Evolutionary conservation across 2,329 filamentous ascomycete genomes (phyloP).

Genomic region (Sphaerulina populicola): DNA sequence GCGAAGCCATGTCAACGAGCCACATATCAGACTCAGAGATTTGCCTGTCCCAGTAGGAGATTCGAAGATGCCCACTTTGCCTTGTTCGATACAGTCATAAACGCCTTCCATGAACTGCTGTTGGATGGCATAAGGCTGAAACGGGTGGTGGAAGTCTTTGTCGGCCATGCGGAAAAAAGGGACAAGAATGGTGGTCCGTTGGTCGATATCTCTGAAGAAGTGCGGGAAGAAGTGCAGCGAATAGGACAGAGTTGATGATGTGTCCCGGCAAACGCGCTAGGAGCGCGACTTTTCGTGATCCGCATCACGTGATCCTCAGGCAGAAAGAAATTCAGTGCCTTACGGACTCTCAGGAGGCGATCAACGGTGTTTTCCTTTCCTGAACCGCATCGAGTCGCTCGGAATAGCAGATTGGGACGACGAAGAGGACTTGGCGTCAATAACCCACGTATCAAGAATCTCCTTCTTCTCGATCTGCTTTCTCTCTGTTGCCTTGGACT

Average conservation of each 20-base stretch:
- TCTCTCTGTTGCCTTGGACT: slow-evolving; percentile 57
- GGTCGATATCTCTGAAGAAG: neutral
- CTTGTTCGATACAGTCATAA: slow-evolving; percentile 68
- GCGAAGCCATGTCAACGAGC: slow-evolving; percentile 82
- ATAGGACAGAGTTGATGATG: neutral
- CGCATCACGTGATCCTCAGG: neutral
- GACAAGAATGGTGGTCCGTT: neutral
- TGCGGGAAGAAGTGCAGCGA: neutral
- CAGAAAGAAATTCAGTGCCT: neutral
- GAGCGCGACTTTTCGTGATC: slow-evolving; percentile 18
- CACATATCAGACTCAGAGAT: slow-evolving; percentile 84
- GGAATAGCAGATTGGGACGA: slow-evolving; percentile 16
- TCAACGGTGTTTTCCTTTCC: slow-evolving; percentile 41
- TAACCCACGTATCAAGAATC: slow-evolving; percentile 63
- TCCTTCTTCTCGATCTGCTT: slow-evolving; percentile 57
- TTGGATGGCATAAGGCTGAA: slow-evolving; percentile 79
- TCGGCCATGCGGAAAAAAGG: slow-evolving; percentile 15
- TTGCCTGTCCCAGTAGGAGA: slow-evolving; percentile 86
- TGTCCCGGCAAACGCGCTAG: slow-evolving; percentile 19
- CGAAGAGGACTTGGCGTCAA: slow-evolving; percentile 29
- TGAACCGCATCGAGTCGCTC: slow-evolving; percentile 31
- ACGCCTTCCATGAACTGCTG: slow-evolving; percentile 77
- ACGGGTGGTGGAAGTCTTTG: slow-evolving; percentile 74
- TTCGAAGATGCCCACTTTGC: slow-evolving; percentile 80
- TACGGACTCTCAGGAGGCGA: neutral